Evolutionary conservation across 805 yeast species (phyloP).

Genomic region (Alloascoidea hylecoeti): DNA sequence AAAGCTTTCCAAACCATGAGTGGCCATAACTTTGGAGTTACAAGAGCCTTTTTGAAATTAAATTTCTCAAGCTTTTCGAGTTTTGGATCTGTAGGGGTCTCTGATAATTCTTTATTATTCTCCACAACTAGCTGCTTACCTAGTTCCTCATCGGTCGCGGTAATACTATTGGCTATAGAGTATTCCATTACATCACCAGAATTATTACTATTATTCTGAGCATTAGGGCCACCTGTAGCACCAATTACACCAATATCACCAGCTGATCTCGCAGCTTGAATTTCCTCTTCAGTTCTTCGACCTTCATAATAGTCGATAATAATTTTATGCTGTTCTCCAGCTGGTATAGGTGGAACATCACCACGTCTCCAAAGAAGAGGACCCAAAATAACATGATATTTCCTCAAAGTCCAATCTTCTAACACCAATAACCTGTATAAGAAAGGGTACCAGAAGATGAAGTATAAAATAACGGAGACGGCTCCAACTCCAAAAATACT

Average conservation of each 20-base stretch:
- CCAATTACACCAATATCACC: conserved; percentile 4
- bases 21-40: no score
- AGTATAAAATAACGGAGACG: conserved; percentile 35
- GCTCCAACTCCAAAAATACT: conserved; percentile 54
- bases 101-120: no score
- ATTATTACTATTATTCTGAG: no score
- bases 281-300: no score
- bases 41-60: no score
- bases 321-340: conserved; percentile 27
- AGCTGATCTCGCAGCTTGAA: conserved; percentile 18
- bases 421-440: conserved; percentile 43
- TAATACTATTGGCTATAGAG: no score
- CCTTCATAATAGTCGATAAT: conserved; percentile 56
- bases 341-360: conserved; percentile 54
- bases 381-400: conserved; percentile 42
- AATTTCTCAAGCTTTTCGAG: no score
- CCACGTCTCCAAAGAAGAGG: conserved; percentile 46
- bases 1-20: no score
- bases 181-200: no score
- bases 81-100: no score
- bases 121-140: no score
- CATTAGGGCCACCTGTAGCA: conserved; percentile 5
- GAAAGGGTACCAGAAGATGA: conserved; percentile 44
- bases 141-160: no score
- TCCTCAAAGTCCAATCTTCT: conserved; percentile 52